Conservation (phyloP, 805 yeast genomes). For the Wickerhamomyces hampshirensis region DNA sequence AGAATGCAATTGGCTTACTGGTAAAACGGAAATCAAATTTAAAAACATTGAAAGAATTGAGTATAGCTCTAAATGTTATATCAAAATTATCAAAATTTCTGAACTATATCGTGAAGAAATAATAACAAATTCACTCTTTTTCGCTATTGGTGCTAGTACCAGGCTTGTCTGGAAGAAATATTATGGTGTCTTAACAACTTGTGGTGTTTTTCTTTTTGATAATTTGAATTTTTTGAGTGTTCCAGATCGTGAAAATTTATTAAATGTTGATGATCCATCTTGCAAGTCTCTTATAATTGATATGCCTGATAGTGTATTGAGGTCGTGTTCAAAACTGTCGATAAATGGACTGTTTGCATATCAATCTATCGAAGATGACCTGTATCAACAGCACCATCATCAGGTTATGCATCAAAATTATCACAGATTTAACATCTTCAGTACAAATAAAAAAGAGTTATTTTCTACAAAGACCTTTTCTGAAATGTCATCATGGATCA, state of each 20-base stretch:
- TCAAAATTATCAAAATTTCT: conserved; percentile 37
- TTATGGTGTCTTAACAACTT: conserved; percentile 43
- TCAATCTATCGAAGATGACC: conserved; percentile 13
- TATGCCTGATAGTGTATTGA: conserved; percentile 19
- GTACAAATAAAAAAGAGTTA: conserved; percentile 33
- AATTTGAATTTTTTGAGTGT: conserved; percentile 28
- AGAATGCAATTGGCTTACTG: conserved; percentile 22
- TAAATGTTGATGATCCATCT: conserved; percentile 17
- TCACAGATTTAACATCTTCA: conserved; percentile 34
- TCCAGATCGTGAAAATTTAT: conserved; percentile 24
- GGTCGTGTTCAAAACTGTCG: conserved; percentile 29
- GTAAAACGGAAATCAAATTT: conserved; percentile 20
- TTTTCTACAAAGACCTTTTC: conserved; percentile 38
- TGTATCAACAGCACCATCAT: neutral
- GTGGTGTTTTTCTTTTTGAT: conserved; percentile 45
- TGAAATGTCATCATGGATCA: conserved; percentile 58
- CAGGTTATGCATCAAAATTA: conserved; percentile 1
- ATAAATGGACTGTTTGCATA: conserved; percentile 39
- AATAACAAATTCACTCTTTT: conserved; percentile 25
- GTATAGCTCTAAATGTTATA: conserved; percentile 2
- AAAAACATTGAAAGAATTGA: conserved; percentile 4
- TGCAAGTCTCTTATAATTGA: conserved; percentile 30
- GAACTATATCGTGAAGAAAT: conserved; percentile 37
- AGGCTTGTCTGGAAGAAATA: conserved; percentile 38
- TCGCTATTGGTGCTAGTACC: conserved; percentile 24